A percentile compares a stretch with the other conserved stretches of the same genome.
These are phyloP conservation scores for Calcarisporium arbuscula DNA, from an alignment of 2,329 filamentous ascomycete genomes.

Conservation along the genomic window DNA sequence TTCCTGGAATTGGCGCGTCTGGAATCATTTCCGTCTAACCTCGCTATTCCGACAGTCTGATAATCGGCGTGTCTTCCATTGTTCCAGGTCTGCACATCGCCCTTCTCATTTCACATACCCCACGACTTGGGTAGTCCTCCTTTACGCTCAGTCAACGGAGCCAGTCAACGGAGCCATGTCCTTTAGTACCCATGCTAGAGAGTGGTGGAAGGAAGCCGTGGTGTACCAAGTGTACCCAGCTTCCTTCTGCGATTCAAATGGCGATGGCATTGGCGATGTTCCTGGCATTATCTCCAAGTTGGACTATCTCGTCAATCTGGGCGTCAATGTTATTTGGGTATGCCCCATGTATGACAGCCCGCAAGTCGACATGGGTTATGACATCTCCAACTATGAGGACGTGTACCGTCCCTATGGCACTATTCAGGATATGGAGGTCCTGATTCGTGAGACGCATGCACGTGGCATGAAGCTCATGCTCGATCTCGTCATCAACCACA, in stretches of 20 bases:
- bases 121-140: too few relatives aligned
- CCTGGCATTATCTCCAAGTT: slow-evolving; percentile 57
- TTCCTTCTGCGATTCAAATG: slow-evolving; percentile 51
- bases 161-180: too few relatives aligned
- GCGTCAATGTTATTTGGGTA: slow-evolving; percentile 60
- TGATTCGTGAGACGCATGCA: slow-evolving; percentile 54
- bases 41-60: too few relatives aligned
- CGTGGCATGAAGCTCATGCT: slow-evolving; percentile 66
- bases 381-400: slow-evolving; percentile 60
- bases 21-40: too few relatives aligned
- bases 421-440: slow-evolving; percentile 55
- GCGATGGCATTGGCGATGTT: slow-evolving; percentile 55
- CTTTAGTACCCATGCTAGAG: too few relatives aligned
- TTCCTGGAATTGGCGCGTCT: too few relatives aligned
- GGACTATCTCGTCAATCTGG: slow-evolving; percentile 54
- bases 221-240: slow-evolving; percentile 56
- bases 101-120: too few relatives aligned
- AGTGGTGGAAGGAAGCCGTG: slow-evolving; percentile 52
- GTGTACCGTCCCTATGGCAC: slow-evolving; percentile 62
- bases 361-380: slow-evolving; percentile 65
- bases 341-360: slow-evolving; percentile 61
- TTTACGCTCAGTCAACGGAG: too few relatives aligned
- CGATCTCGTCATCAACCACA: slow-evolving; percentile 75
- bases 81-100: too few relatives aligned
- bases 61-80: too few relatives aligned